These are phyloP conservation scores for Rubia tinctorum DNA, from an alignment of 305 asterid genomes.

Conservation along the genomic window DNA sequence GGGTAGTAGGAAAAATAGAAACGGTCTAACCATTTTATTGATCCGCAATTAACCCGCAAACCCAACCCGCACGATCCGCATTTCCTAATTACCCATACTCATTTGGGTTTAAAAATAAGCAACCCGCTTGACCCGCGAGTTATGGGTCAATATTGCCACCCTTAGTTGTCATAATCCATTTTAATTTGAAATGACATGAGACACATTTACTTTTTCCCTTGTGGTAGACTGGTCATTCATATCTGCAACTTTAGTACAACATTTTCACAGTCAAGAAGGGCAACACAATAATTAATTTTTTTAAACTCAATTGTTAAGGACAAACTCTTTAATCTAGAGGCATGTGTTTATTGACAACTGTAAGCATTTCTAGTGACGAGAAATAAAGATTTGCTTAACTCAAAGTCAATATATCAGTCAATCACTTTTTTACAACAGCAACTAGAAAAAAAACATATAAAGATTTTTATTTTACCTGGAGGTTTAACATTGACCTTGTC, in stretches of 20 bases:
- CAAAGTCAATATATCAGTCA: neutral
- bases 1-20: no score
- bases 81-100: no score
- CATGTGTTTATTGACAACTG: neutral
- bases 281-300: neutral
- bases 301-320: neutral
- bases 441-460: neutral
- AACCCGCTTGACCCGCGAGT: no score
- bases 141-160: no score
- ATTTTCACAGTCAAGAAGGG: neutral
- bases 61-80: no score
- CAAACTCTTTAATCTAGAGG: neutral
- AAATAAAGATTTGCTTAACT: neutral
- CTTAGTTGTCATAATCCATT: no score
- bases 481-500: conserved; percentile 17
- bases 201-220: neutral
- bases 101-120: no score
- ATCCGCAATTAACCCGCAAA: no score
- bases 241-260: neutral
- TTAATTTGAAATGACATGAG: neutral
- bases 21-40: no score
- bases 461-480: conserved; percentile 39
- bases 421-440: neutral
- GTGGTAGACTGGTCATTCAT: neutral
- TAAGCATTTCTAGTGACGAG: neutral